Conservation (phyloP, 139 green algal genomes). For the Volvox reticuliferus region DNA sequence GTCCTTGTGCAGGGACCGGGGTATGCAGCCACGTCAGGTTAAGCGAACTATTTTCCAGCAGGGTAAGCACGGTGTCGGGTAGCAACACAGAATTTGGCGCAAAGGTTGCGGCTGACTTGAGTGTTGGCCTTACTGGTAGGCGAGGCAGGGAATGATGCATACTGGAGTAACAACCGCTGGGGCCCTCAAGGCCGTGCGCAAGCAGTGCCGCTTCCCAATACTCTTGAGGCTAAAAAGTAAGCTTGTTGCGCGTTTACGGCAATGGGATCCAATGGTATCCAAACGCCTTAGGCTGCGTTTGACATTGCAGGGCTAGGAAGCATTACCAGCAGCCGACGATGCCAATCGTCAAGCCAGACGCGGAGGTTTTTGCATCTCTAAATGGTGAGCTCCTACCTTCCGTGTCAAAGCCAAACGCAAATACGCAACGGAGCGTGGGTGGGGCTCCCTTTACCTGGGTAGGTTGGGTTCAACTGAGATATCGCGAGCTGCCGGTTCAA, state of each 20-base stretch:
- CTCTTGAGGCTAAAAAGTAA: conserved; percentile 41
- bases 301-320: conserved; percentile 52
- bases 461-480: neutral
- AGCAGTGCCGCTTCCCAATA: neutral
- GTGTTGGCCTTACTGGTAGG: neutral
- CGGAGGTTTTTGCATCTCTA: conserved; percentile 53
- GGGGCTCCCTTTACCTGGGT: neutral
- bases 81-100: neutral
- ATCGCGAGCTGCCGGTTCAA: no score
- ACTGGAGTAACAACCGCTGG: conserved; percentile 65
- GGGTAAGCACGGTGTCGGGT: neutral
- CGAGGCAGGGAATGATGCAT: conserved; percentile 35
- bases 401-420: no score
- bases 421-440: neutral
- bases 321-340: conserved; percentile 54
- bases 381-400: conserved; percentile 38
- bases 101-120: neutral
- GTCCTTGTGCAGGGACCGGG: neutral
- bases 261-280: no score
- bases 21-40: conserved; percentile 3
- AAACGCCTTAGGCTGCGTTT: neutral
- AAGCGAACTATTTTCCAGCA: conserved; percentile 40
- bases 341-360: conserved; percentile 45
- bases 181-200: conserved; percentile 24
- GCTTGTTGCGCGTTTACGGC: neutral